Evolutionary conservation across 2,329 filamentous ascomycete genomes (phyloP), one percentile per base, ranked within the genome.

Genomic region (Verticillium albo-atrum): DNA sequence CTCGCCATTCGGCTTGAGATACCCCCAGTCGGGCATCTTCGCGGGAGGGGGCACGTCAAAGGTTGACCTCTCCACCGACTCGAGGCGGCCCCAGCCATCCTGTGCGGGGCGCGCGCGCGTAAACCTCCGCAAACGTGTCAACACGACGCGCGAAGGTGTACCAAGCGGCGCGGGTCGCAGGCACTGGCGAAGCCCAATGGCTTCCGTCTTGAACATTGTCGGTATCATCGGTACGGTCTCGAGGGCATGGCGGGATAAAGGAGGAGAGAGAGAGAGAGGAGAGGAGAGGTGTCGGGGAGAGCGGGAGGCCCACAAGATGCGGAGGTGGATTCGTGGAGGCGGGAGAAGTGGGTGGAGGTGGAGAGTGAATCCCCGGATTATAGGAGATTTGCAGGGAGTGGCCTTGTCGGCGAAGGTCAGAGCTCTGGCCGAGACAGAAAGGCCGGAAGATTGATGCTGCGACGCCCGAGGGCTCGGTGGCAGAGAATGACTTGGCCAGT

Each of bases 61-160:
- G 3, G 42, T 23, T 23, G 42, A 23, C 42, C 42, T 47, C 42
- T 47, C 42, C 42, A 47, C 42, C 4, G 42, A 47, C 42, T 47
- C 42, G n/a, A 47, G 42, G 42, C 42, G 42, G 42, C 42, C 42
- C 42, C 42, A 47, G 42, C 42, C 42, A 47, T 47, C 42, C n/a
- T 47, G 42, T 47, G 42, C 42, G 42, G 42, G 42, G 42, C 42
- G 42, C n/a, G 42, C 42, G 42, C 42, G 42, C 20, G 60, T 58
- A 60, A 66, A 64, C 62, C 65, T 65, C 60, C 62, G 60, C 47
- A 69, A 62, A 50, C 67, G 67, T 50, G 62, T 52, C 53, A 61
- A 64, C 52, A 69, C 30, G 42, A 70, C 61, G 32, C 68, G 65
- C 42, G 68, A 69, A 26, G 65, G 57, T 1, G 65, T 69, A 59